A percentile compares a stretch with the other conserved stretches of the same genome.
phyloP scores from a whole-genome alignment of 495 filamentous ascomycete species.

The Penicillium psychrofluorescens region DNA sequence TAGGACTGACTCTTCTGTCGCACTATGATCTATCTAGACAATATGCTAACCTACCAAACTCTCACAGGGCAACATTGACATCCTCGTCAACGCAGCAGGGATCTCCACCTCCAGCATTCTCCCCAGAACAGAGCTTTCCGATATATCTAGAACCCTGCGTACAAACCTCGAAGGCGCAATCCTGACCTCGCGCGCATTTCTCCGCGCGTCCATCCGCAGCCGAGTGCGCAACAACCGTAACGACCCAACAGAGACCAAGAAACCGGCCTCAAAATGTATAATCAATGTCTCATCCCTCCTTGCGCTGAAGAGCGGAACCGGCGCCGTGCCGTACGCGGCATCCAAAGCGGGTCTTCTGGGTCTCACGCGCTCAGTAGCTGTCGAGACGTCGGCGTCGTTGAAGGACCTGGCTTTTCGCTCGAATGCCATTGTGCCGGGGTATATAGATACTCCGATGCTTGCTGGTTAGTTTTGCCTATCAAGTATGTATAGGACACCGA shows the following conservation, averaged over 20 bases:
- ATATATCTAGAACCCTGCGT: constrained; percentile 44
- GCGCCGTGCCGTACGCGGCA: constrained; percentile 68
- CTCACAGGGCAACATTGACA: constrained; percentile 41
- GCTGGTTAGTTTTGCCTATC: constrained; percentile 39
- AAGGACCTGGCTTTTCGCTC: constrained; percentile 50
- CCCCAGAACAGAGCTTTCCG: constrained; percentile 25
- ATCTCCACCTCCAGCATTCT: constrained; percentile 55
- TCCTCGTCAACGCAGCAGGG: constrained; percentile 74
- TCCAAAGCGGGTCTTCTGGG: constrained; percentile 75
- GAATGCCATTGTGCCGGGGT: constrained; percentile 79
- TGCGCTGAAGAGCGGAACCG: constrained; percentile 52
- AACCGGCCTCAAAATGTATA: constrained; percentile 46
- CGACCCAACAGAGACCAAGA: neutral
- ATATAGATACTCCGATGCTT: constrained; percentile 74
- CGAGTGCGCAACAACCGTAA: constrained; percentile 23
- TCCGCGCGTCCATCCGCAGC: constrained; percentile 35
- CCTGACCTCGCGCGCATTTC: constrained; percentile 49
- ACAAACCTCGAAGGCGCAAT: constrained; percentile 73
- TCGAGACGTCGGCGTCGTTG: constrained; percentile 43
- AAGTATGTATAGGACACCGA: neutral
- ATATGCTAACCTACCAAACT: neutral
- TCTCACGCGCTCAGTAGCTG: constrained; percentile 63
- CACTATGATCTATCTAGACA: too few relatives aligned
- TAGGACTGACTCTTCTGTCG: constrained; percentile 7
- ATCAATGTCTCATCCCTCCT: constrained; percentile 76